These are phyloP conservation scores for Yarrowia divulgata DNA, from an alignment of 805 yeast species.

Conservation along the genomic window DNA sequence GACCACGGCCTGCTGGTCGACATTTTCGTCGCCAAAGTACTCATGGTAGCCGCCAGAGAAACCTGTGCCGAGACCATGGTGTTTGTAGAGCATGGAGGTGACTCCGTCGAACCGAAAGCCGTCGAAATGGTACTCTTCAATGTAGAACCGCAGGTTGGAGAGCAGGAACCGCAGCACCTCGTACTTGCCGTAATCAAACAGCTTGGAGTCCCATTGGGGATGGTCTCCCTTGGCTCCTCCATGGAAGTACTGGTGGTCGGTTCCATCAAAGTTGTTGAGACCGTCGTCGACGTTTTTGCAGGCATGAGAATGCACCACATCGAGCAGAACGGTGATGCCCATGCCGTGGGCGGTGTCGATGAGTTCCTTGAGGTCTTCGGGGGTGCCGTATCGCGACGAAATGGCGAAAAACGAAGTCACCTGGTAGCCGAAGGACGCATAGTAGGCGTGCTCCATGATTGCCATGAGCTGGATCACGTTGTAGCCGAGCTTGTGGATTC, in stretches of 20 bases:
- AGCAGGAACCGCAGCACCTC: constrained; percentile 88
- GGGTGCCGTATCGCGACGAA: constrained; percentile 91
- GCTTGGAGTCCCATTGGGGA: constrained; percentile 94
- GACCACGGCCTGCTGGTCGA: constrained; percentile 85
- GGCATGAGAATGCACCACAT: constrained; percentile 95
- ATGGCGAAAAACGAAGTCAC: constrained; percentile 90
- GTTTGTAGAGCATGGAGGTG: constrained; percentile 87
- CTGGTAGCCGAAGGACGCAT: constrained; percentile 98
- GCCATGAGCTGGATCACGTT: constrained; percentile 97
- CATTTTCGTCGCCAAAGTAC: constrained; percentile 73
- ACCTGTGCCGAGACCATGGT: constrained; percentile 89
- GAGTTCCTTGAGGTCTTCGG: constrained; percentile 90
- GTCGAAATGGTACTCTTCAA: constrained; percentile 85
- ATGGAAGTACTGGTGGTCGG: constrained; percentile 94
- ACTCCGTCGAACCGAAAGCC: constrained; percentile 98
- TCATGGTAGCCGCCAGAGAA: constrained; percentile 94
- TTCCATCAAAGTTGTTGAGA: constrained; percentile 89
- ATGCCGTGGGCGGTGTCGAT: constrained; percentile 89
- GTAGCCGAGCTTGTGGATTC: constrained; percentile 83
- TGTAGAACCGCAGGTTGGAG: constrained; percentile 81
- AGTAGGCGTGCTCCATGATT: constrained; percentile 97
- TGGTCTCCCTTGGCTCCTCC: constrained; percentile 89
- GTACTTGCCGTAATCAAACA: constrained; percentile 89
- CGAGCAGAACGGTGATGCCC: constrained; percentile 86
- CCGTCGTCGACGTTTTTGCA: constrained; percentile 96